Base-by-base conservation (phyloP, 1,284 basidiomycete species). In the Trichosporon sp. region DNA sequence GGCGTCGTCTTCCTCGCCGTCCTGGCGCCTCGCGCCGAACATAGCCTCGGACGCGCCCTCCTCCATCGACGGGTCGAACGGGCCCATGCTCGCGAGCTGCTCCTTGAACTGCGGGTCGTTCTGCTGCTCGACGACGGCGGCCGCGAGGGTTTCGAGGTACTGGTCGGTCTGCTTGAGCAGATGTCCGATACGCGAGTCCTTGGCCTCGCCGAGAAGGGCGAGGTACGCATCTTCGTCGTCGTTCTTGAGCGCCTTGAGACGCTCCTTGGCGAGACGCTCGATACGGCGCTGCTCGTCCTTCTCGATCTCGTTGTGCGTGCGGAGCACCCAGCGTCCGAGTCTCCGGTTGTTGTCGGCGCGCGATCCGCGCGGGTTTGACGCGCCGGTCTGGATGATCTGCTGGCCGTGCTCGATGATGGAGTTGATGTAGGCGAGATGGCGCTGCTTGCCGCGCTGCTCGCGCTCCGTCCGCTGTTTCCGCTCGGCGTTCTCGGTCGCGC, bases 211-310 rank as follows among this genome's bases (percentile, higher is more conserved):
- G 79, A 99, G 96, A 78, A 99, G 91, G 83, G 96, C 96, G 88
- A 99, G 92, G 84, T 99, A 99, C 19, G 94, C 96, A 84, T 98
- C 97, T 86, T 99, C 97, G 87, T 99, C 96, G 82, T 99, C 96
- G 56, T 93, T 93, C 86, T 96, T 96, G 76, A 99, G 90, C 21
- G 97, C 97, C 86, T 94, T 96, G 77, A 99, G 87, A 93, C 96
- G 94, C 84, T 99, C 97, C 86, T 98, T 99, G 66, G 93, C 92
- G 67, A 99, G 90, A 73, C 95, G 88, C 85, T 99, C 97, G 76
- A 99, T 92, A 46, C 96, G 89, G 70, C 85, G 83, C 74, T 85
- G 84, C 77, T 87, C 86, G 75, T 87, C 86, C 76, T 84, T 85
- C 75, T 87, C 86, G n/a, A 84, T 85, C 65, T 87, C 86, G 56